phyloP scores from a whole-genome alignment of 169 alveolate genomes.

The Besnoitia besnoiti region DNA sequence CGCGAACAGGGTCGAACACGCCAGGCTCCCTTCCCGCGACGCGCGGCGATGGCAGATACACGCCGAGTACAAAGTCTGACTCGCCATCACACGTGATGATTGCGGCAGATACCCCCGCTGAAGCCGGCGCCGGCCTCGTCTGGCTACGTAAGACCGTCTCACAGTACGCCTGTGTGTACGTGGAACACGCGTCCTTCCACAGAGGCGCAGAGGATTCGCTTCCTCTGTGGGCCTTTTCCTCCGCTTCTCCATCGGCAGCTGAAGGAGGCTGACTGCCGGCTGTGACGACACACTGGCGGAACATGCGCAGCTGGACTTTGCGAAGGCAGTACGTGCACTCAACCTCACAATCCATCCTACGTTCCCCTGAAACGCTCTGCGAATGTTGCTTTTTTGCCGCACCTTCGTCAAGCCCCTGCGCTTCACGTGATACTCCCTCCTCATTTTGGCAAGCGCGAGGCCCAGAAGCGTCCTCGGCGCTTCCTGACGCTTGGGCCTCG shows the following conservation, averaged over 20 bases:
- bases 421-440: too few relatives aligned
- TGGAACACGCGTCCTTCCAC: not conserved
- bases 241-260: not conserved
- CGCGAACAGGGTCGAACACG: not conserved
- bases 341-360: not conserved
- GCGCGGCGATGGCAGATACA: not conserved
- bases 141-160: not conserved
- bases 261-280: not conserved
- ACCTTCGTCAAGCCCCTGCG: not conserved
- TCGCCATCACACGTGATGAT: not conserved
- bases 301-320: not conserved
- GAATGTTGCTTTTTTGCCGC: not conserved
- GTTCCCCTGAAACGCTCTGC: not conserved
- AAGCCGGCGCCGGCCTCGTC: not conserved
- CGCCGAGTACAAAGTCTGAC: not conserved
- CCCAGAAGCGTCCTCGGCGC: too few relatives aligned
- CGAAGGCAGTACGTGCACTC: constrained; percentile 7
- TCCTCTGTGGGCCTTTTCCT: not conserved
- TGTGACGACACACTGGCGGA: not conserved
- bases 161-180: not conserved
- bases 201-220: not conserved
- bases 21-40: not conserved
- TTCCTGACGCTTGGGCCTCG: too few relatives aligned
- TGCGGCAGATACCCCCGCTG: not conserved
- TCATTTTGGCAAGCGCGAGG: too few relatives aligned